phyloP scores from a whole-genome alignment of 1,284 basidiomycete species.

The Cutaneotrichosporon cyanovorans region DNA sequence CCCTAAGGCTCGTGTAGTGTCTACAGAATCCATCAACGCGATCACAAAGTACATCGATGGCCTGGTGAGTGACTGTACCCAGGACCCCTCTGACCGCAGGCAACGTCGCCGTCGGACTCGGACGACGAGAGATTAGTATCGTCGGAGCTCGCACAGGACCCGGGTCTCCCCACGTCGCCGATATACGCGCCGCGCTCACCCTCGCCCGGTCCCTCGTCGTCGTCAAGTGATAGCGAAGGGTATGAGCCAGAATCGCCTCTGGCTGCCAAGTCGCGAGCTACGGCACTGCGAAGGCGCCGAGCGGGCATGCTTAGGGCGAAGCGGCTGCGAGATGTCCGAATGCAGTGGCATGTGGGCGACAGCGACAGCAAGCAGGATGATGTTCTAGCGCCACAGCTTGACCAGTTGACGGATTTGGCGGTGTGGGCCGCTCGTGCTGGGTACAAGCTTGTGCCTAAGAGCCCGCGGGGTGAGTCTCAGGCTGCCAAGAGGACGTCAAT shows the following conservation, averaged over 20 bases:
- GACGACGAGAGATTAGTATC: neutral
- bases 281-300: neutral
- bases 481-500: too few species aligned
- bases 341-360: neutral
- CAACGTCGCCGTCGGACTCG: neutral
- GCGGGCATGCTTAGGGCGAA: neutral
- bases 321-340: neutral
- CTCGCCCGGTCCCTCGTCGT: neutral
- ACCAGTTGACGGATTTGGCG: neutral
- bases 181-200: neutral
- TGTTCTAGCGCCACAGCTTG: neutral
- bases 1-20: neutral
- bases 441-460: neutral
- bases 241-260: neutral
- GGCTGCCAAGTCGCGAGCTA: neutral
- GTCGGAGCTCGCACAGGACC: neutral
- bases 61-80: neutral
- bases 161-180: neutral
- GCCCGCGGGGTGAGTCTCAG: neutral
- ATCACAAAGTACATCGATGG: neutral
- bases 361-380: too few species aligned
- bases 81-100: neutral
- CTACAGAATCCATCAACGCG: neutral
- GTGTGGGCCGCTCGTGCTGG: neutral
- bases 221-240: neutral